These are phyloP conservation scores for Nitzschia sp. DNA, from an alignment of 108 stramenopile species.

Conservation along the genomic window DNA sequence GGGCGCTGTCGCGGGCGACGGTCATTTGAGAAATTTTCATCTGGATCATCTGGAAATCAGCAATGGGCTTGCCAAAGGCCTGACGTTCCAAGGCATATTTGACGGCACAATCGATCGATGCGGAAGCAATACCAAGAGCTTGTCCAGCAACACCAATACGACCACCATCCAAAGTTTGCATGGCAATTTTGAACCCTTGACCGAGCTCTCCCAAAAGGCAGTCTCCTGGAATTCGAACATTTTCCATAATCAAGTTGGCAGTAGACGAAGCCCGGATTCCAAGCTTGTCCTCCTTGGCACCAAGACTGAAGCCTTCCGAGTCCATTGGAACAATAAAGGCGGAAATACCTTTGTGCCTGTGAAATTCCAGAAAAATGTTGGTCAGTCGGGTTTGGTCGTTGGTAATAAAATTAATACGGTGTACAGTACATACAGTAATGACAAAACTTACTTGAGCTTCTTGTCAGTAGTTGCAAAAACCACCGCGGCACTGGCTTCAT, in stretches of 20 bases:
- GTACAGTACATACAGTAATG: too few relatives aligned
- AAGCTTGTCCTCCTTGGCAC: constrained; percentile 97
- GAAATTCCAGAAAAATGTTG: too few relatives aligned
- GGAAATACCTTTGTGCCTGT: constrained; percentile 92
- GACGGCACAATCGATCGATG: constrained; percentile 94
- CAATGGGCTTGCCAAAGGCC: constrained; percentile 95
- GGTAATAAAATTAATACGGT: too few relatives aligned
- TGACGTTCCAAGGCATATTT: constrained; percentile 91
- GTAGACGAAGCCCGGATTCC: constrained; percentile 96
- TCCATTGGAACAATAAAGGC: constrained; percentile 88
- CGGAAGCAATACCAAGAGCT: constrained; percentile 91
- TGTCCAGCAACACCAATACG: constrained; percentile 97
- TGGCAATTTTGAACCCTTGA: constrained; percentile 96
- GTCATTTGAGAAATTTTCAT: constrained; percentile 88
- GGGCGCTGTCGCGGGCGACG: constrained; percentile 84
- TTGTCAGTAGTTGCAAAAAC: constrained; percentile 99
- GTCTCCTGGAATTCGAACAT: constrained; percentile 81
- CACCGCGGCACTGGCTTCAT: constrained; percentile 88
- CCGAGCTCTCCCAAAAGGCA: constrained; percentile 85
- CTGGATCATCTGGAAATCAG: constrained; percentile 93
- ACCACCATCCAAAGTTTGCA: constrained; percentile 95
- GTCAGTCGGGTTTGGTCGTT: too few relatives aligned
- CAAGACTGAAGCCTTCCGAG: constrained; percentile 88
- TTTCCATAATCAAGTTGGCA: constrained; percentile 93
- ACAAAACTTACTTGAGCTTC: constrained; percentile 78